These are phyloP conservation scores for Flaveria ramosissima DNA, from an alignment of 129 eudicot species.

Conservation along the genomic window DNA sequence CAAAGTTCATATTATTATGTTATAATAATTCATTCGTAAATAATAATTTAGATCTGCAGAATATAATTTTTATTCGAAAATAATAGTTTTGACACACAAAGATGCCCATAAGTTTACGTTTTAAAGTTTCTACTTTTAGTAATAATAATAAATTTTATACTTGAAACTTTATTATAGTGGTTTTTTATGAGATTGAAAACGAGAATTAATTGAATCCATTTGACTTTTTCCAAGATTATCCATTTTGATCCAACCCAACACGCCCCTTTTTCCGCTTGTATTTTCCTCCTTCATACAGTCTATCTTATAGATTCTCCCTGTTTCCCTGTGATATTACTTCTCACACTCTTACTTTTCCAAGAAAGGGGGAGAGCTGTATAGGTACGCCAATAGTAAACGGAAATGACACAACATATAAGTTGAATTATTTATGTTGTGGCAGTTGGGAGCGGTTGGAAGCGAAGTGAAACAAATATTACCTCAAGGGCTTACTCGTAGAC, in stretches of 20 bases:
- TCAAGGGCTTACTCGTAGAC: conserved; percentile 67
- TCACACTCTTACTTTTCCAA: background rate
- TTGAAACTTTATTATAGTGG: background rate
- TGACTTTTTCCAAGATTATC: background rate
- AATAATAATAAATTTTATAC: background rate
- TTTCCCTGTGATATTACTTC: background rate
- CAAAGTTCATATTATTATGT: background rate
- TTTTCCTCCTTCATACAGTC: background rate
- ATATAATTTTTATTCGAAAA: background rate
- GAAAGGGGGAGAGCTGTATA: background rate
- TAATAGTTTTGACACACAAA: background rate
- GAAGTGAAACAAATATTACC: conserved; percentile 87
- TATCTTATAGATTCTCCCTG: background rate
- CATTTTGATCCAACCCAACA: conserved; percentile 4
- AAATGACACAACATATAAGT: background rate
- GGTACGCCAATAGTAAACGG: background rate
- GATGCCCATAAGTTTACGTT: background rate
- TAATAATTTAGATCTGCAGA: conserved; percentile 1
- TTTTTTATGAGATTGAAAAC: background rate
- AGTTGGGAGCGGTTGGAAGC: conserved; percentile 61
- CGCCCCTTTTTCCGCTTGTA: background rate
- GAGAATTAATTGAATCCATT: background rate
- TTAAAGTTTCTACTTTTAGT: background rate
- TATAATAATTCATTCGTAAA: background rate
- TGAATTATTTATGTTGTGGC: conserved; percentile 21